These are phyloP conservation scores for Coemansia sp. DNA, from an alignment of 192 early-diverging fungal species.

Conservation along the genomic window DNA sequence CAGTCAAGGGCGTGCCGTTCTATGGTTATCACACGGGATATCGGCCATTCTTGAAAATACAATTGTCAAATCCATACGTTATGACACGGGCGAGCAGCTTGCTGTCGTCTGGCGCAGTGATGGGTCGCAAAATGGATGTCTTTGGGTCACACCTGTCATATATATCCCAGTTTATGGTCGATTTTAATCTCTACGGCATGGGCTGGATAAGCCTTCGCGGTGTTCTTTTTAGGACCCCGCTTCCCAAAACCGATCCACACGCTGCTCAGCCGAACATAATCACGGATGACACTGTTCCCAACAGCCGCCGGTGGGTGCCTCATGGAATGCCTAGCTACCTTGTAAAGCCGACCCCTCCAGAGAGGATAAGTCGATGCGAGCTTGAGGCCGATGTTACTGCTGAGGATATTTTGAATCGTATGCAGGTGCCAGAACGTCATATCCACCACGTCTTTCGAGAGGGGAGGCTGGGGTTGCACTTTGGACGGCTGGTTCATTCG, in stretches of 20 bases:
- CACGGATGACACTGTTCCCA: conserved; percentile 9
- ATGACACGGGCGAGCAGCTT: conserved; percentile 59
- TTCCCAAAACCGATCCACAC: conserved; percentile 2
- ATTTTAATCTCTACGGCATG: conserved; percentile 86
- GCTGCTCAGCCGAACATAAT: too few species aligned
- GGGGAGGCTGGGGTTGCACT: conserved; percentile 1
- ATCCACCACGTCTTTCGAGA: conserved; percentile 49
- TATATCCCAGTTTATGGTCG: conserved; percentile 79
- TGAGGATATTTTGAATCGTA: conserved; percentile 64
- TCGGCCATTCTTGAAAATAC: conserved; percentile 72
- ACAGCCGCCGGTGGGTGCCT: conserved; percentile 26
- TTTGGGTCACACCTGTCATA: conserved; percentile 83
- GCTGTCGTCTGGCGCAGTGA: conserved; percentile 67
- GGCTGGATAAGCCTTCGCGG: conserved; percentile 63
- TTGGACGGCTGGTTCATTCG: conserved; percentile 58
- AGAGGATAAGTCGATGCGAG: conserved; percentile 62
- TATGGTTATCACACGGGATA: conserved; percentile 81
- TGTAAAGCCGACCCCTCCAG: conserved; percentile 26
- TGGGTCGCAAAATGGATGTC: conserved; percentile 65
- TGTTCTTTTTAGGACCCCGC: conserved; percentile 34
- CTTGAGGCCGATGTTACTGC: conserved; percentile 70
- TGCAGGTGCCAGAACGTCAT: conserved; percentile 44
- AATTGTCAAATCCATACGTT: conserved; percentile 60
- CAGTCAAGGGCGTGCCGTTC: conserved; percentile 78
- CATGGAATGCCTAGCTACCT: conserved; percentile 32